Evolutionary conservation across 2,329 filamentous ascomycete species (phyloP), one percentile per base, ranked within the genome.

Genomic region (Volutella citrinella): DNA sequence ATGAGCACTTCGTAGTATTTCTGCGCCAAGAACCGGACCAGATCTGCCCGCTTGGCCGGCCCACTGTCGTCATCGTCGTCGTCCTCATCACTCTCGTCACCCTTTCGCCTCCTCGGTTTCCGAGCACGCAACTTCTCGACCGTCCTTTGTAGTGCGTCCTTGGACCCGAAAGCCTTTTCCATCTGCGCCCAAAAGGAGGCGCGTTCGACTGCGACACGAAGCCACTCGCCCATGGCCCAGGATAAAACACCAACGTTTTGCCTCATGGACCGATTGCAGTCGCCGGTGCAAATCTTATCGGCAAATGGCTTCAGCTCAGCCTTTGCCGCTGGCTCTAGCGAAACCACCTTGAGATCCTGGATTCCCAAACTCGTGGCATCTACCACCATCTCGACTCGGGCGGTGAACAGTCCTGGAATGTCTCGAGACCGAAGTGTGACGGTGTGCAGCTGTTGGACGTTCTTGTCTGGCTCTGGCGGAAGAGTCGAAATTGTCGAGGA

Each of bases 151-250:
- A 57, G 32, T 2, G 49, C 52, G n/a, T 55, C 51, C 42, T 58
- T 60, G 6, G 52, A 47, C 2, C 51, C 51, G 6, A 83, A 62
- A 19, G 72, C 67, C 5, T 51, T 49, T 19, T 78, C 68, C 16
- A 84, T 61, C 2, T 59, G 62, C 16, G 66, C 65, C 82, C 82
- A 87, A 35, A 82, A 74, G n/a, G 64, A 64, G 0, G 82, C 82
- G 7, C 83, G 66, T 33, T 72, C 69, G 8, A 71, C 61, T 0
- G 80, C 76, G 3, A 82, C 57, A 4, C 80, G 75, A 41, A 80
- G 70, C 77, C 83, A 87, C 31, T 83, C 78, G 10, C 72, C 72
- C 68, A 87, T 78, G 0, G 80, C 81, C 80, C 81, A 87, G 5
- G 72, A 71, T 0, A 82, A 50, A 6, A 80, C 69, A 14, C 71